phyloP scores from a whole-genome alignment of 1,284 basidiomycete genomes.

The Ceratorhiza oryzae-sativae region DNA sequence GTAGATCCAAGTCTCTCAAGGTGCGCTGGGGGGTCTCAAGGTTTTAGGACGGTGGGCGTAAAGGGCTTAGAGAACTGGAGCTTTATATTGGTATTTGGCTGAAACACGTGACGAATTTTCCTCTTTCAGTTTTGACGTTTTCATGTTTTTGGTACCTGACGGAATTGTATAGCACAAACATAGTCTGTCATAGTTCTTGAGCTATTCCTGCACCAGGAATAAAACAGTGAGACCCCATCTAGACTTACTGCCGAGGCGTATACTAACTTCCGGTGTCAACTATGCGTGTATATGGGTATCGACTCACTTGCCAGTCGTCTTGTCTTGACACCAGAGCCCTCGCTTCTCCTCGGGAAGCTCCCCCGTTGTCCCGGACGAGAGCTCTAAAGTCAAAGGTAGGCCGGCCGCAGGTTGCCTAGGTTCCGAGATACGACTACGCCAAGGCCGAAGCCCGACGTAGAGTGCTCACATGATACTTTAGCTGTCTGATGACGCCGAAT shows the following conservation, averaged over 20 bases:
- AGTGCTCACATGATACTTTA: conserved; percentile 29
- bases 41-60: conserved; percentile 23
- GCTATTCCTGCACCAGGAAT: not conserved
- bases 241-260: not conserved
- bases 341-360: conserved; percentile 34
- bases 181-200: not conserved
- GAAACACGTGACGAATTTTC: conserved; percentile 25
- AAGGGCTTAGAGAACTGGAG: conserved; percentile 29
- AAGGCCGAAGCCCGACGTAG: conserved; percentile 31
- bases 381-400: conserved; percentile 1
- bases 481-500: conserved; percentile 2
- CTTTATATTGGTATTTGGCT: conserved; percentile 13
- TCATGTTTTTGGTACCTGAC: conserved; percentile 13
- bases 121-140: conserved; percentile 35
- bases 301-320: conserved; percentile 13
- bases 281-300: conserved; percentile 6
- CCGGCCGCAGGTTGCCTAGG: not conserved
- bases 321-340: not conserved
- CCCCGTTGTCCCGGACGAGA: not conserved
- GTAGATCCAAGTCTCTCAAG: not conserved
- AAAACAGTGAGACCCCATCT: not conserved
- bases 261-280: not conserved
- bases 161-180: not conserved
- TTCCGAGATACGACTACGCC: conserved; percentile 27
- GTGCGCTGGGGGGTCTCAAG: not conserved